Evolutionary conservation across 768 basidiomycete species (phyloP).

Genomic region (Thelephora aurantiotincta): DNA sequence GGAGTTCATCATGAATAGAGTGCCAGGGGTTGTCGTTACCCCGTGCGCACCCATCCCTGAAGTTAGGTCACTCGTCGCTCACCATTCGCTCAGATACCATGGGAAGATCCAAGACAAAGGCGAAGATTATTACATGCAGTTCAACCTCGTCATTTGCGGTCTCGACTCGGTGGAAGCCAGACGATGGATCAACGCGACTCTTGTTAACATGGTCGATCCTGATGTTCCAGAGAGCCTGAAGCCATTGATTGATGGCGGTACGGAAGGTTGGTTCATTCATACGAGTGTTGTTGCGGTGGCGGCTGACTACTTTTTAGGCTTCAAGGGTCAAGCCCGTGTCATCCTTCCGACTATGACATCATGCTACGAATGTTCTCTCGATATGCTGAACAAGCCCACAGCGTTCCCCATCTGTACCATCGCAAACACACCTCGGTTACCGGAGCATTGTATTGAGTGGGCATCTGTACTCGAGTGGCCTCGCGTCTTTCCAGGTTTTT

Average conservation of each 20-base stretch:
- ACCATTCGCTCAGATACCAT: constrained; percentile 49
- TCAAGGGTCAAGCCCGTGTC: constrained; percentile 96
- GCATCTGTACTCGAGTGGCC: constrained; percentile 99
- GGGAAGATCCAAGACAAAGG: constrained; percentile 98
- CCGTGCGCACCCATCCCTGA: constrained; percentile 43
- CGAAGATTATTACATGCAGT: constrained; percentile 90
- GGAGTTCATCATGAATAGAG: constrained; percentile 92
- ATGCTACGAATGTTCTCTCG: constrained; percentile 96
- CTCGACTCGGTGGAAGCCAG: constrained; percentile 95
- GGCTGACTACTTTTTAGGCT: constrained; percentile 37
- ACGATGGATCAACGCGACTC: constrained; percentile 97
- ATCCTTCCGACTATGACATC: constrained; percentile 91
- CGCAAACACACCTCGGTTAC: constrained; percentile 93
- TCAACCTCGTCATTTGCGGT: constrained; percentile 93
- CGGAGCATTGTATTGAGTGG: constrained; percentile 99
- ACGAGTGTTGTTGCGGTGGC: background rate
- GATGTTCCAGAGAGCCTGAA: constrained; percentile 89
- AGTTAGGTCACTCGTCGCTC: background rate
- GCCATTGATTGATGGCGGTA: constrained; percentile 96
- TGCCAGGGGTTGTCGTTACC: constrained; percentile 91
- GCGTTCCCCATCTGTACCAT: constrained; percentile 98
- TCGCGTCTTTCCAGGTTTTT: constrained; percentile 68
- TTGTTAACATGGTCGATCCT: constrained; percentile 89
- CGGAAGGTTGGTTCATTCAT: constrained; percentile 57
- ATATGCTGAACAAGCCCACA: constrained; percentile 96